Conservation (phyloP, 805 yeast species). For the Saturnispora gosingensis region DNA sequence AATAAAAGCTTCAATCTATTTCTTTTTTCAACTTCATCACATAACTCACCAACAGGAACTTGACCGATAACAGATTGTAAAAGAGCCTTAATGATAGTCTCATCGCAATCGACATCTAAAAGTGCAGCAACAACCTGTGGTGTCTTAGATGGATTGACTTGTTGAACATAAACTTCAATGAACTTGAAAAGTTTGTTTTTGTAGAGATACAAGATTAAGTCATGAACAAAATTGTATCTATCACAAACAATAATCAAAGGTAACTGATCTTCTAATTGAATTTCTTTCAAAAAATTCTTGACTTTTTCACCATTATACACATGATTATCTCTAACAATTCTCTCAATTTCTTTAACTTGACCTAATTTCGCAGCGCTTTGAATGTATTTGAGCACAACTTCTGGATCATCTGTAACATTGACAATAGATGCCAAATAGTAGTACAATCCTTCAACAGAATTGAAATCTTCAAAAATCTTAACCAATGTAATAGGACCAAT, state of each 20-base stretch:
- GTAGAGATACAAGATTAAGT: slow-evolving; percentile 84
- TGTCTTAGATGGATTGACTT: slow-evolving; percentile 90
- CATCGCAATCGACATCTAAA: slow-evolving; percentile 96
- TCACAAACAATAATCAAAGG: slow-evolving; percentile 96
- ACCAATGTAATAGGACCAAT: slow-evolving; percentile 80
- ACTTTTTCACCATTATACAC: slow-evolving; percentile 96
- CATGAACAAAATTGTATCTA: slow-evolving; percentile 84
- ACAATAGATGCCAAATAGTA: slow-evolving; percentile 90
- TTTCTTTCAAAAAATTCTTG: slow-evolving; percentile 92
- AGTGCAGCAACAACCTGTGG: slow-evolving; percentile 96
- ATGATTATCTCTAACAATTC: slow-evolving; percentile 88
- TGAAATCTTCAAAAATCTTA: slow-evolving; percentile 87
- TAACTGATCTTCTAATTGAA: slow-evolving; percentile 85
- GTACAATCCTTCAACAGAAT: slow-evolving; percentile 87
- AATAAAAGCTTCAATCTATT: slow-evolving; percentile 83
- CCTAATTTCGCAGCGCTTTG: slow-evolving; percentile 88
- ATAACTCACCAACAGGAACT: slow-evolving; percentile 84
- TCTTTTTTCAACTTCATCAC: slow-evolving; percentile 92
- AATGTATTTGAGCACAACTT: slow-evolving; percentile 91
- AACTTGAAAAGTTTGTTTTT: slow-evolving; percentile 93
- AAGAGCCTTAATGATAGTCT: slow-evolving; percentile 69
- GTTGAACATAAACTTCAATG: slow-evolving; percentile 96
- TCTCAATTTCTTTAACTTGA: slow-evolving; percentile 88
- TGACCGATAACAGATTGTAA: slow-evolving; percentile 84
- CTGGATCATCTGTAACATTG: slow-evolving; percentile 86